Evolutionary conservation across 192 early-diverging fungal species (phyloP).

Genomic region (Kickxella alabastrina): DNA sequence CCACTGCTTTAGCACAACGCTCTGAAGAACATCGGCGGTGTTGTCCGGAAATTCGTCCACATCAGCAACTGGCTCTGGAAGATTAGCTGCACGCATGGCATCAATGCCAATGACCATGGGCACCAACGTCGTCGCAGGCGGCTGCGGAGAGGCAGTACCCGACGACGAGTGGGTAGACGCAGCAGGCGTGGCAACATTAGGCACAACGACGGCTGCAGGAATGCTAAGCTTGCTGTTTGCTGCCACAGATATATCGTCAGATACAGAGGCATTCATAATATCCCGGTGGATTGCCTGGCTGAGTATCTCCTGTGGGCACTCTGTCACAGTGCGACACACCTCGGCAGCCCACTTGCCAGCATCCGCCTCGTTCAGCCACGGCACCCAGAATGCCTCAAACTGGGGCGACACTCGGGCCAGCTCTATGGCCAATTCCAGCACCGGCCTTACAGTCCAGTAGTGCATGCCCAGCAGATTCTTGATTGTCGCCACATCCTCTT

Average conservation of each 20-base stretch:
- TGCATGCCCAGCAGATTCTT: not conserved
- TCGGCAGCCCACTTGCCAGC: too few relatives aligned
- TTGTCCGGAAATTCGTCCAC: not conserved
- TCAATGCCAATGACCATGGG: constrained; percentile 15
- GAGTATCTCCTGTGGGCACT: too few relatives aligned
- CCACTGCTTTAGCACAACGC: constrained; percentile 26
- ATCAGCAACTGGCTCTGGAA: not conserved
- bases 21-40: not conserved
- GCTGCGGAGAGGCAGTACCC: constrained; percentile 8
- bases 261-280: too few relatives aligned
- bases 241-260: too few relatives aligned
- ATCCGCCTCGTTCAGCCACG: not conserved
- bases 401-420: constrained; percentile 7
- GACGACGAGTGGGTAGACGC: too few relatives aligned
- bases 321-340: too few relatives aligned
- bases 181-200: too few relatives aligned
- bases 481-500: not conserved
- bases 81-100: constrained; percentile 14
- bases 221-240: too few relatives aligned
- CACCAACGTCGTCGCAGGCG: not conserved
- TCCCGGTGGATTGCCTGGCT: too few relatives aligned
- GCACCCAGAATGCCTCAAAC: not conserved
- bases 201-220: too few relatives aligned
- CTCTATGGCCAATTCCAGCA: not conserved
- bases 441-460: not conserved